These are phyloP conservation scores for Rosa chinensis DNA, from an alignment of 306 rosid genomes.

Conservation along the genomic window DNA sequence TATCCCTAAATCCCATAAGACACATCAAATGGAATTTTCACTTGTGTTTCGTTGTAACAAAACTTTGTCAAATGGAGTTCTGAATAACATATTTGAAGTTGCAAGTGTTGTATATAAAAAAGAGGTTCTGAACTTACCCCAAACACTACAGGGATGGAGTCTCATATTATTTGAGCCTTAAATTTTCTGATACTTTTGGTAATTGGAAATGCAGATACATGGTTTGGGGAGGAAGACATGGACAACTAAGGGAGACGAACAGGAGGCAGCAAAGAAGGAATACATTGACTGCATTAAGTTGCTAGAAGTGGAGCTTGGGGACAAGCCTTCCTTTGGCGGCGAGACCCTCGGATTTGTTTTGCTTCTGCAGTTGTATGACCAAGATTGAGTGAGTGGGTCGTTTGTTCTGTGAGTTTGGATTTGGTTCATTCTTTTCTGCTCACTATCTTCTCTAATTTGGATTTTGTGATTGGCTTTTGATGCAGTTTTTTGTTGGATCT, in stretches of 20 bases:
- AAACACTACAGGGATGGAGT: not conserved
- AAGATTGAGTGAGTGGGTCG: too few species aligned
- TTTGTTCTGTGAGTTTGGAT: too few species aligned
- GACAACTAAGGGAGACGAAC: slow-evolving; percentile 26
- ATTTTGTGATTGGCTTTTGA: too few species aligned
- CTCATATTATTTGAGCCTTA: not conserved
- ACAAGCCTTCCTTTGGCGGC: slow-evolving; percentile 16
- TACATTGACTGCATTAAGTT: slow-evolving; percentile 13
- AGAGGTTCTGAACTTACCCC: slow-evolving; percentile 8
- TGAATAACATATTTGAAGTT: not conserved
- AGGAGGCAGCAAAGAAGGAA: slow-evolving; percentile 28
- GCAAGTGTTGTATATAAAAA: not conserved
- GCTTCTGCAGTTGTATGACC: too few species aligned
- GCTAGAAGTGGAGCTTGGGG: slow-evolving; percentile 36
- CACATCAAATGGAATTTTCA: not conserved
- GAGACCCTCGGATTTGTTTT: too few species aligned
- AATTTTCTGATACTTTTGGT: not conserved
- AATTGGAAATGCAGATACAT: slow-evolving; percentile 27
- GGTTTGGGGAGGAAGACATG: slow-evolving; percentile 27
- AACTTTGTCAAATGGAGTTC: not conserved
- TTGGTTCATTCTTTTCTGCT: too few species aligned
- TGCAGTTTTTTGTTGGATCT: too few species aligned
- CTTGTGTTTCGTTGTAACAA: not conserved
- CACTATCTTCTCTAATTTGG: too few species aligned
- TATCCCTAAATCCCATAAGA: too few species aligned